Evolutionary conservation across 169 alveolate species (phyloP), one percentile per base, ranked within the genome.

Genomic region (Plasmodium ovale): DNA sequence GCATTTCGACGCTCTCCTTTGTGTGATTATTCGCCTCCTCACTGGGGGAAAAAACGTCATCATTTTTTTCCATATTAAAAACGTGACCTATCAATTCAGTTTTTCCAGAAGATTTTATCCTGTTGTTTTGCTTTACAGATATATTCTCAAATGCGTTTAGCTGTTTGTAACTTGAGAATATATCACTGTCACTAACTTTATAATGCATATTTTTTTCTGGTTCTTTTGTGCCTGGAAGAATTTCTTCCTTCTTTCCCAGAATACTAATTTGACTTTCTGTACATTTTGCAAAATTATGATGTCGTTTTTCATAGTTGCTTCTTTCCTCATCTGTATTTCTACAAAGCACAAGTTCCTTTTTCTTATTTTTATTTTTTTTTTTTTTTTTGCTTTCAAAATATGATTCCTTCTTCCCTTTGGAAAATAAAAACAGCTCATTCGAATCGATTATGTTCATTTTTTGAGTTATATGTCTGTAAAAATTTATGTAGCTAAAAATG

Each of bases 361-460:
- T 25, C 39, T 27, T 25, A 27, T 19, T 44, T 16, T 35, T 54
- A 29, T 72, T 72, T 72, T 69, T 69, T 21, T 12, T 65, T 69
- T 54, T 49, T 54, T 54, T 42, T 19, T n/a, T 31, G 29, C 47
- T 19, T 54, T 35, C 42, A 23, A 69, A 47, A 54, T 47, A 39
- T 51, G 54, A 68, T 25, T 25, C 56, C 23, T 25, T 54, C 54
- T 33, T 49, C n/a, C n/a, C 25, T 33, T 35, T 42, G 16, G 69
- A 54, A 54, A 53, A 37, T 29, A 31, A 6, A 73, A 73, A 73
- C 9, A 42, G 47, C 23, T 42, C 73, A 47, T 33, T 21, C 1
- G 35, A 59, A 59, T 59, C 51, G 9, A 19, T 56, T 14, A 29
- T 65, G 54, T 82, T 82, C 19, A 82, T 65, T 82, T 82, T 82